A percentile compares a stretch with the other conserved stretches of the same genome.
Conservation (phyloP, 352 stramenopile genomes). For the Halophytophthora batemanensis region DNA sequence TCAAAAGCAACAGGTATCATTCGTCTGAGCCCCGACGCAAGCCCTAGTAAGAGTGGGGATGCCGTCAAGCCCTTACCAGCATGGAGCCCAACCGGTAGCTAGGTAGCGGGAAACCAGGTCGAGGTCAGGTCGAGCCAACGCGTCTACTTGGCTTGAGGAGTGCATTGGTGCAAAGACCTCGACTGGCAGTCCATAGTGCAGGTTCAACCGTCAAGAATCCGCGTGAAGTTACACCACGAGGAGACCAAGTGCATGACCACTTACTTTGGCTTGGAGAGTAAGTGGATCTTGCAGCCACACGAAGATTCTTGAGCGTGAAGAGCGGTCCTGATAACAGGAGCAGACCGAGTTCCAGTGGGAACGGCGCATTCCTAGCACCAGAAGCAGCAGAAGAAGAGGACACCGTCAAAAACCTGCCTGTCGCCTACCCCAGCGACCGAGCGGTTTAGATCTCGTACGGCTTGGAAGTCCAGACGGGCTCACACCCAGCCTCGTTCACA, state of each 20-base stretch:
- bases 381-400: not conserved
- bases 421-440: not conserved
- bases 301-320: conserved; percentile 9
- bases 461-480: conserved; percentile 20
- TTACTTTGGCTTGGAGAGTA: conserved; percentile 17
- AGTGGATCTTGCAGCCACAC: conserved; percentile 2
- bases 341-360: conserved; percentile 29
- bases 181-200: conserved; percentile 5
- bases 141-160: not conserved
- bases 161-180: conserved; percentile 17
- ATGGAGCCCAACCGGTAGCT: conserved; percentile 21
- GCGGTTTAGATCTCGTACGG: conserved; percentile 8
- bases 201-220: not conserved
- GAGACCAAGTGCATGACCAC: not conserved
- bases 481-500: conserved; percentile 7
- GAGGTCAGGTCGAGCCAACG: not conserved
- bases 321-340: conserved; percentile 23
- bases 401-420: not conserved
- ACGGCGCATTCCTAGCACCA: conserved; percentile 6
- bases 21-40: not conserved
- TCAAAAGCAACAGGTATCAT: not conserved
- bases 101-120: conserved; percentile 36
- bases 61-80: conserved; percentile 12
- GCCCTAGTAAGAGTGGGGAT: not conserved
- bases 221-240: not conserved